Evolutionary conservation across 2,329 filamentous ascomycete species (phyloP), one percentile per base, ranked within the genome.

Genomic region (Monosporascus sp.): DNA sequence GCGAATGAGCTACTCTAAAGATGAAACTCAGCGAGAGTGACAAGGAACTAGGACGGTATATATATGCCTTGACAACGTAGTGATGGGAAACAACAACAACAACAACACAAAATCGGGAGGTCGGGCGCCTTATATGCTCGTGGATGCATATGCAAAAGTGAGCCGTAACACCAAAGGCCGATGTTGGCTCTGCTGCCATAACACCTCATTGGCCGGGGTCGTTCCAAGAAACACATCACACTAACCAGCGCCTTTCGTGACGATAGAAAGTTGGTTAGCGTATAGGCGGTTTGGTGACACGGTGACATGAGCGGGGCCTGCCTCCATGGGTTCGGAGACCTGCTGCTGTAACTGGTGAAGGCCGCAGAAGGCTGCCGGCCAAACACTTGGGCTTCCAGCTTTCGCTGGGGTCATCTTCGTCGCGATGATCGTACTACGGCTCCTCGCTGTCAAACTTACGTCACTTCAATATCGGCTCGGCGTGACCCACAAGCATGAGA

Each of bases 1-100:
- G 57, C 64, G 65, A 67, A 64, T 50, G 64, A 63, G 62, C 61
- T 59, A 66, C 64, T 64, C 52, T 44, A 51, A 27, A 46, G 49
- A 53, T 17, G 38, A 51, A 37, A 38, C 18, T 50, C 49, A 49
- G n/a, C 15, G 38, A 56, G 55, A 55, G 50, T 11, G 51, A 52
- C 18, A 27, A n/a, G 34, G 39, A 9, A 41, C 11, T 17, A 38
- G n/a, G 34, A 36, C n/a, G 27, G 46, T 51, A 37, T 52, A 11
- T 34, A 34, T 49, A n/a, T n/a, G 36, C 9, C 27, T 25, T 25
- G 24, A n/a, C 17, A 45, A 17, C 42, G 11, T 25, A 17, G n/a
- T 20, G 22, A 24, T 24, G 5, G 11, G 20, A 27, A 22, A 18
- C 1, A 25, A 45, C 42, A 45, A 45, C 9, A 18, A 17, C 20